Percentiles rank a stretch among this genome's conserved stretches.
phyloP scores from a whole-genome alignment of 2,329 filamentous ascomycete species.

The Colletotrichum orchidophilum region DNA sequence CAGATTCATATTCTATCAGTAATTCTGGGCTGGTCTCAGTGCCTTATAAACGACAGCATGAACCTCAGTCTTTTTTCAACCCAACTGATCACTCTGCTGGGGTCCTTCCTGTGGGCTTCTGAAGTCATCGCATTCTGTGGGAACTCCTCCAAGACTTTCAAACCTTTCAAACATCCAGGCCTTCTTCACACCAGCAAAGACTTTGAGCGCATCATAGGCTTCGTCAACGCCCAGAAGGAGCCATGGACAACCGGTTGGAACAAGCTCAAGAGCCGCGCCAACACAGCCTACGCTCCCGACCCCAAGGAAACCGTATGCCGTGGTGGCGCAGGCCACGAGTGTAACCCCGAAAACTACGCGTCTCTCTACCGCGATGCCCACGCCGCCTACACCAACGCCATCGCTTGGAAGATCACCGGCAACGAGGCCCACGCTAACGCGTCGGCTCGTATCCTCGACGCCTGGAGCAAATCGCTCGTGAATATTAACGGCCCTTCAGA shows the following conservation, averaged over 20 bases:
- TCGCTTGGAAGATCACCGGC: conserved; percentile 52
- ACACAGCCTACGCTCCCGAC: conserved; percentile 40
- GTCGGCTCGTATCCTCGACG: conserved; percentile 47
- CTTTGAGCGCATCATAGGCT: conserved; percentile 50
- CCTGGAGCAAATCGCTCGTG: conserved; percentile 47
- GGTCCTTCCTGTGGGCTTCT: not conserved
- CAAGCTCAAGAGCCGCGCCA: conserved; percentile 44
- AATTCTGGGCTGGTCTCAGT: not conserved
- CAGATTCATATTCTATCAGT: not conserved
- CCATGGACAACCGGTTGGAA: conserved; percentile 46
- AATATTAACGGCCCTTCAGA: conserved; percentile 47
- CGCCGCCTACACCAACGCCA: conserved; percentile 48
- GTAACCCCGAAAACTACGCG: conserved; percentile 43
- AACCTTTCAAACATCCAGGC: conserved; percentile 8
- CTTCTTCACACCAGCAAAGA: conserved; percentile 47
- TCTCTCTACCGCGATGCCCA: conserved; percentile 52
- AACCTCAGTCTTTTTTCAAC: not conserved
- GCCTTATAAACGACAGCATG: not conserved
- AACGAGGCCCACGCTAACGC: conserved; percentile 47
- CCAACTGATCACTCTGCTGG: not conserved
- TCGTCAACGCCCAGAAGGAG: conserved; percentile 41
- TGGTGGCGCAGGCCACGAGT: conserved; percentile 29
- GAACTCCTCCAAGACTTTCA: not conserved
- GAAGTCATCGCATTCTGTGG: not conserved
- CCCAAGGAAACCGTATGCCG: conserved; percentile 46